These are phyloP conservation scores for Plectosphaerella sp. DNA, from an alignment of 2,329 filamentous ascomycete species.

Conservation along the genomic window DNA sequence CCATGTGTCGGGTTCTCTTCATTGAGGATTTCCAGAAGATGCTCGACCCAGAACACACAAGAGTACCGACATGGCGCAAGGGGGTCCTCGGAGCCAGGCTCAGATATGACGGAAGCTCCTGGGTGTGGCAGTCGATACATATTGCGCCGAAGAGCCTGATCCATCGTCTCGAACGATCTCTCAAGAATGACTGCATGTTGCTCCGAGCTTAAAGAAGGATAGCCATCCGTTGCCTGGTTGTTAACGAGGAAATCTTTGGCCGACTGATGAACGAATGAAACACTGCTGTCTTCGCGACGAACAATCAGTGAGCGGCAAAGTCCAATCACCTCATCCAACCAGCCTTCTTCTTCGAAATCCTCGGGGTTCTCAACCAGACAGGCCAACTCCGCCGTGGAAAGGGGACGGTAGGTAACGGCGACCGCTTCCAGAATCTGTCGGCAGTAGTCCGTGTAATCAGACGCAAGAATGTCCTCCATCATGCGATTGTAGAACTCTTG, in stretches of 20 bases:
- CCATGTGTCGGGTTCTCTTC: background rate
- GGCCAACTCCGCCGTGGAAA: background rate
- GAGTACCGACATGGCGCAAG: background rate
- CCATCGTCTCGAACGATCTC: background rate
- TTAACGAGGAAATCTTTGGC: background rate
- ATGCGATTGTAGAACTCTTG: constrained; percentile 32
- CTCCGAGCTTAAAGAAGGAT: background rate
- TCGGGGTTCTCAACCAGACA: background rate
- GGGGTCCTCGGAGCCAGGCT: background rate
- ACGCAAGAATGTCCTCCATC: constrained; percentile 22
- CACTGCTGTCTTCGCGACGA: too few relatives aligned
- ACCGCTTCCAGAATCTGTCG: background rate
- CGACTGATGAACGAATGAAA: background rate
- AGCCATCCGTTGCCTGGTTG: background rate
- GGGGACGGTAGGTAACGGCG: background rate
- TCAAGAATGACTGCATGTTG: background rate
- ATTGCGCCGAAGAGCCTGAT: background rate
- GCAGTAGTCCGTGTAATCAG: background rate
- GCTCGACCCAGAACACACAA: background rate
- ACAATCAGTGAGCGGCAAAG: background rate
- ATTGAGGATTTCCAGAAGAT: background rate
- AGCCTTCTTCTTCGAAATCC: background rate
- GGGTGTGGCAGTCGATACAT: background rate
- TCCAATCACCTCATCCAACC: background rate
- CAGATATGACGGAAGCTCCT: background rate